Evolutionary conservation across 441 rosid genomes (phyloP).

Genomic region (Mallotus japonicus): DNA sequence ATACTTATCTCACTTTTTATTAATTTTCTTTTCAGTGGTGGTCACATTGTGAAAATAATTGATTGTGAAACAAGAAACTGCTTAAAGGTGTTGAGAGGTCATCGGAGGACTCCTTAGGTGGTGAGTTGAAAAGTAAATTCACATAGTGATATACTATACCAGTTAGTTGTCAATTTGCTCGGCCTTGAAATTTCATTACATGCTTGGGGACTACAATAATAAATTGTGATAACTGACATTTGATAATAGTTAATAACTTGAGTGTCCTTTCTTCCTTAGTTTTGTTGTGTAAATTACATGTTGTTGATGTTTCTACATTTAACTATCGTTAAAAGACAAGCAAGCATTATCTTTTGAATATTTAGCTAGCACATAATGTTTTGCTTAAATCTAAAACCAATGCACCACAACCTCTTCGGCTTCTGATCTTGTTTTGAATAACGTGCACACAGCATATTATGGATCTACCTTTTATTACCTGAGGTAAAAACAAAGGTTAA

Average conservation of each 20-base stretch:
- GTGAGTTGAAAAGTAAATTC: constrained; percentile 45
- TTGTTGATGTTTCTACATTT: not conserved
- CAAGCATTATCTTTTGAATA: too few species aligned
- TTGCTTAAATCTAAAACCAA: not conserved
- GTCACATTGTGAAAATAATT: constrained; percentile 89
- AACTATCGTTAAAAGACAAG: not conserved
- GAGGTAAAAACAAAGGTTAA: not conserved
- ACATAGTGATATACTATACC: not conserved
- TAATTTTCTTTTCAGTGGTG: constrained; percentile 58
- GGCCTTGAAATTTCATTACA: not conserved
- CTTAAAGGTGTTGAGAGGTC: constrained; percentile 79
- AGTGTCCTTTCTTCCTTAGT: not conserved
- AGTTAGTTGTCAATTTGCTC: constrained; percentile 9
- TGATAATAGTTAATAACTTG: not conserved
- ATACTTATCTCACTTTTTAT: constrained; percentile 7
- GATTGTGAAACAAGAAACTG: constrained; percentile 75
- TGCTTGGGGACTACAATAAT: not conserved
- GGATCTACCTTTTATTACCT: not conserved
- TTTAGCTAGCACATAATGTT: not conserved
- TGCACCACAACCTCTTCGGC: too few species aligned
- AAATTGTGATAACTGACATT: not conserved
- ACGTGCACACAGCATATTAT: not conserved
- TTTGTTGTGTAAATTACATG: not conserved
- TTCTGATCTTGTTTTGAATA: too few species aligned
- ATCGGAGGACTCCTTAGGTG: constrained; percentile 95